Percentiles rank a stretch among this genome's conserved stretches.
Evolutionary conservation across 2,329 filamentous ascomycete species (phyloP).

Genomic region (Ilyonectria destructans): DNA sequence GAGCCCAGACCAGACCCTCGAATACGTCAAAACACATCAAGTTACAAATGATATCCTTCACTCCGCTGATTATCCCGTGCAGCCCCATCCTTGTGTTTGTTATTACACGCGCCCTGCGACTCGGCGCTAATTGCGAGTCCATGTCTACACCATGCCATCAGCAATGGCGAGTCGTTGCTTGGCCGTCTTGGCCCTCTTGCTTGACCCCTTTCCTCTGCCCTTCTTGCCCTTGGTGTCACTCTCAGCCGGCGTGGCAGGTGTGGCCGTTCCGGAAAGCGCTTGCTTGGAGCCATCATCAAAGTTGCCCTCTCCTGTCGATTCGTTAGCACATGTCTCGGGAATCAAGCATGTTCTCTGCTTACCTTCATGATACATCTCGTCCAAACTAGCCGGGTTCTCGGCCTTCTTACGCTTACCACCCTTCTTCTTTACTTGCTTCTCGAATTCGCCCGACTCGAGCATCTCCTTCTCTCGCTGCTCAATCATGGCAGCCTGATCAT

Average conservation of each 20-base stretch:
- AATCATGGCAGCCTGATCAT: constrained; percentile 95
- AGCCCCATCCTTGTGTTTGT: constrained; percentile 38
- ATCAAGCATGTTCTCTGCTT: constrained; percentile 58
- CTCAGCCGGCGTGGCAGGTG: constrained; percentile 86
- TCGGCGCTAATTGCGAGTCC: constrained; percentile 25
- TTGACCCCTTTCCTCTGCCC: constrained; percentile 69
- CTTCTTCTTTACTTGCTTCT: constrained; percentile 77
- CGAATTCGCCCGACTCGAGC: constrained; percentile 78
- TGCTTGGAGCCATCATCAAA: constrained; percentile 89
- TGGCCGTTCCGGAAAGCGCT: constrained; percentile 69
- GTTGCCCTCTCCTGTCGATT: constrained; percentile 85
- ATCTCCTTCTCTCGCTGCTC: constrained; percentile 93
- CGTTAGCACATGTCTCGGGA: constrained; percentile 44
- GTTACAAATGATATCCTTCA: constrained; percentile 31
- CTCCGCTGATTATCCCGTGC: constrained; percentile 30
- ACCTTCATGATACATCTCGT: constrained; percentile 99
- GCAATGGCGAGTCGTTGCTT: constrained; percentile 80
- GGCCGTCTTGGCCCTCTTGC: constrained; percentile 76
- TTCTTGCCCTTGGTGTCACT: constrained; percentile 68
- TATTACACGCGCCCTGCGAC: constrained; percentile 44
- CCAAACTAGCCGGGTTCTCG: constrained; percentile 77
- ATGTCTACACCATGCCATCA: constrained; percentile 65
- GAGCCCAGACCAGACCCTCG: constrained; percentile 22
- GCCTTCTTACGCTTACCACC: constrained; percentile 71
- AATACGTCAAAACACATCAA: constrained; percentile 19